Conservation (phyloP, 2,329 filamentous ascomycete species). For the Huntiella decipiens region DNA sequence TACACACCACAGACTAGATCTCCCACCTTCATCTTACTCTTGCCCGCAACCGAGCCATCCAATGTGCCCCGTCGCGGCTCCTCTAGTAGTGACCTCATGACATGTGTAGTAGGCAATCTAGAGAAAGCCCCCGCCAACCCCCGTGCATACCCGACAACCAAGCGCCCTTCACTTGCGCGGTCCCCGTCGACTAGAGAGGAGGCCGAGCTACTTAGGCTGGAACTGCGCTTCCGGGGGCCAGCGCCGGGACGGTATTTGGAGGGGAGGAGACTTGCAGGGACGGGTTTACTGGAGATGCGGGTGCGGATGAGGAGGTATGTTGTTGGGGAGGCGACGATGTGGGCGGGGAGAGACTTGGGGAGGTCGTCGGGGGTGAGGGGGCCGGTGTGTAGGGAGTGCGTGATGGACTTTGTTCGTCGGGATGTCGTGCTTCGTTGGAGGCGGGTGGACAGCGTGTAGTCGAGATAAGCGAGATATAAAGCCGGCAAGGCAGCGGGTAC, state of each 20-base stretch:
- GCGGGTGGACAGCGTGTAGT: constrained; percentile 1
- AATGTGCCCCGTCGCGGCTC: constrained; percentile 15
- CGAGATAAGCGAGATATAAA: constrained; percentile 8
- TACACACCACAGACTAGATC: constrained; percentile 19
- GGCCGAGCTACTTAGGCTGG: background rate
- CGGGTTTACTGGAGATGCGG: constrained; percentile 15
- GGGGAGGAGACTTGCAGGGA: constrained; percentile 7
- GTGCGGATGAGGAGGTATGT: constrained; percentile 15
- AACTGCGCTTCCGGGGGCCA: background rate
- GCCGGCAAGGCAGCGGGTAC: constrained; percentile 6
- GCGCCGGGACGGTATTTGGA: background rate
- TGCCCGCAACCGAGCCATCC: constrained; percentile 13
- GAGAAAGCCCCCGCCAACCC: constrained; percentile 18
- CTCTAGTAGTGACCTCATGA: constrained; percentile 15
- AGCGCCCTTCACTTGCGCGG: background rate
- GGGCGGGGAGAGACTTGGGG: constrained; percentile 12
- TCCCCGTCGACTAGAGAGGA: background rate
- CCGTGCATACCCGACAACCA: constrained; percentile 15
- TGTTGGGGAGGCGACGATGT: constrained; percentile 12
- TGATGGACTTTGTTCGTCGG: constrained; percentile 4
- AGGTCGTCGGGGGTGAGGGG: constrained; percentile 10
- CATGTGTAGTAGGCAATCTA: constrained; percentile 18
- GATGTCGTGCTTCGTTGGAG: constrained; percentile 2
- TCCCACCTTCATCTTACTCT: constrained; percentile 14
- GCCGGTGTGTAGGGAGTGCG: constrained; percentile 14